Evolutionary conservation across 2,329 filamentous ascomycete genomes (phyloP).

Genomic region (Pestalotiopsis sp.): DNA sequence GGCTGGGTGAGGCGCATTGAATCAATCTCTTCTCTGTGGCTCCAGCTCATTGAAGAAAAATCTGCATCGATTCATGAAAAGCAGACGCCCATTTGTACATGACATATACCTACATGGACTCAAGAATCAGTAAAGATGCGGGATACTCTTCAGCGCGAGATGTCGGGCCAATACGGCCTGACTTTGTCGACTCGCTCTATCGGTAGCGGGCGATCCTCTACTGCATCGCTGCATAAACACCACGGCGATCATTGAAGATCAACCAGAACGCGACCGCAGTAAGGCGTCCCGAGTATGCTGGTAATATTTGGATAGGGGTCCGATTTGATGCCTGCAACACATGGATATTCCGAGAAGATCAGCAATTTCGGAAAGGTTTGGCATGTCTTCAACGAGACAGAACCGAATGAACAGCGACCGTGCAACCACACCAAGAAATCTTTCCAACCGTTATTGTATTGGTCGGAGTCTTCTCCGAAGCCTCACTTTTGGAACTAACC

Average conservation of each 20-base stretch:
- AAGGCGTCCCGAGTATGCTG: background rate
- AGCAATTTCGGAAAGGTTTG: background rate
- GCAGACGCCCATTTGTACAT: background rate
- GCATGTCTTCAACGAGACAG: background rate
- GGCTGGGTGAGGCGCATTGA: background rate
- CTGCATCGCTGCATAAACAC: background rate
- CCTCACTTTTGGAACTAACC: background rate
- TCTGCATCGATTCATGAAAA: background rate
- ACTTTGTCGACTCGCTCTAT: background rate
- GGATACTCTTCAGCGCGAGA: background rate
- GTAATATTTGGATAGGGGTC: background rate
- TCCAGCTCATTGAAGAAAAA: background rate
- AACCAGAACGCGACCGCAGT: background rate
- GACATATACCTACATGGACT: background rate
- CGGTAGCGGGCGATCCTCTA: background rate
- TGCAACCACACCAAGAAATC: background rate
- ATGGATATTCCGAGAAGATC: background rate
- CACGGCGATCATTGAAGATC: background rate
- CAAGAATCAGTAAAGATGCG: background rate
- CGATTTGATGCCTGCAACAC: background rate
- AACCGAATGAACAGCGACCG: background rate
- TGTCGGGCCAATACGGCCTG: background rate
- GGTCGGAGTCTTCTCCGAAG: background rate
- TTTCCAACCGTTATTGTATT: background rate
- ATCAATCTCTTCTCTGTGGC: background rate